phyloP scores from a whole-genome alignment of 768 basidiomycete genomes.

The Pulveroboletus sp. region DNA sequence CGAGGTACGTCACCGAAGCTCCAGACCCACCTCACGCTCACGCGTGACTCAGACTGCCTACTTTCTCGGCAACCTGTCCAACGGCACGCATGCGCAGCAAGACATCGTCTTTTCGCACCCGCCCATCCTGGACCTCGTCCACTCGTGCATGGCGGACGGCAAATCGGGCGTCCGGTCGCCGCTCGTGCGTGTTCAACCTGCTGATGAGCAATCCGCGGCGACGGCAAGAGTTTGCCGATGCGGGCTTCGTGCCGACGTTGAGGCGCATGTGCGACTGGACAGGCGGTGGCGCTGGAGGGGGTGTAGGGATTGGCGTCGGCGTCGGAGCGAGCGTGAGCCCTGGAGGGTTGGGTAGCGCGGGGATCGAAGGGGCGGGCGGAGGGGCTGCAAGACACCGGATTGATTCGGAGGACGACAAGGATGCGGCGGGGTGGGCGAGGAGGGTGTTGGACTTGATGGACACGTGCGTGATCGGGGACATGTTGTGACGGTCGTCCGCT shows the following conservation, averaged over 20 bases:
- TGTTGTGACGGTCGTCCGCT: slow-evolving; percentile 21
- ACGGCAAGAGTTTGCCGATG: slow-evolving; percentile 38
- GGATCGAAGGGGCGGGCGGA: neutral
- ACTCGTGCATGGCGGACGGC: slow-evolving; percentile 55
- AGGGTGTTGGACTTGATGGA: slow-evolving; percentile 51
- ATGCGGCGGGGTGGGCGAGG: slow-evolving; percentile 55
- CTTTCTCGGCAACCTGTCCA: slow-evolving; percentile 65
- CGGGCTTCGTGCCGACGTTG: slow-evolving; percentile 44
- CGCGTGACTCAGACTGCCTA: slow-evolving; percentile 44
- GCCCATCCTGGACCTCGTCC: slow-evolving; percentile 49
- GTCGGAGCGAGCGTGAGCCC: slow-evolving; percentile 28
- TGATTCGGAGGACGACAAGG: slow-evolving; percentile 55
- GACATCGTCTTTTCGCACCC: slow-evolving; percentile 49
- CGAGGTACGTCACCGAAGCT: slow-evolving; percentile 36
- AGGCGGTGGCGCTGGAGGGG: slow-evolving; percentile 11
- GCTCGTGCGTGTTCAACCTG: slow-evolving; percentile 56
- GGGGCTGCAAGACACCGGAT: slow-evolving; percentile 29
- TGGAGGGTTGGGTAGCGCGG: slow-evolving; percentile 19
- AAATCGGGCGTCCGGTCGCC: slow-evolving; percentile 57
- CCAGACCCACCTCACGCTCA: neutral
- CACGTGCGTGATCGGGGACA: slow-evolving; percentile 23
- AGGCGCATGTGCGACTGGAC: slow-evolving; percentile 41
- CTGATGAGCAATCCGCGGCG: slow-evolving; percentile 38
- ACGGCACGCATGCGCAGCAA: slow-evolving; percentile 51
- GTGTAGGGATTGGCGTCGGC: slow-evolving; percentile 8